Evolutionary conservation across 768 basidiomycete species (phyloP), one percentile per base, ranked within the genome.

Genomic region (Kwoniella sp.): DNA sequence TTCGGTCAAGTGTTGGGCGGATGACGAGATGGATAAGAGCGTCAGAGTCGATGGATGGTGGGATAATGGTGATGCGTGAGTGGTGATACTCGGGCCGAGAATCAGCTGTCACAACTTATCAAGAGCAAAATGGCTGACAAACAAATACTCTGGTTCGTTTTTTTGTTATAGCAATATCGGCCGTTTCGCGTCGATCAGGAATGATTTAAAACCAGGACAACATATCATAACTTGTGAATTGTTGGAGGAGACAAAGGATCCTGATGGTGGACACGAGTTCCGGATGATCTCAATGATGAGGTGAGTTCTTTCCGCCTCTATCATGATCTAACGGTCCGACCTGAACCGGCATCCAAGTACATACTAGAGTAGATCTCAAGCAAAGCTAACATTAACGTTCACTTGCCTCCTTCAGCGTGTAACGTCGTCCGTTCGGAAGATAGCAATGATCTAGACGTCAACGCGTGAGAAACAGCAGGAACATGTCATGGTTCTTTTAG

Each of bases 1-100:
- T 0, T 72, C 62, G 27, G 64, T 77, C 12, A 60, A 69, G 40
- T 79, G 78, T 51, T 78, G 77, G 77, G 67, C 70, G 40, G 77
- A 72, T 46, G 72, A 70, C 4, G 71, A 69, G 46, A 46, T 52
- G 48, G 59, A 73, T 22, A 46, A 59, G 21, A 53, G 61, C 7
- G 74, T 74, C 4, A 65, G 59, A 44, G 68, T 75, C 1, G 69
- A 67, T 15, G 78, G 78, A 2, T 78, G 60, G 33, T 79, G 78
- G 78, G 70, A 76, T 25, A 74, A 75, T 48, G 73, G 67, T 7
- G 61, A 70, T 52, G 61, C 55, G 77, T 76, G 60, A 67, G 77
- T 73, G 13, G 2, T n/a, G n/a, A n/a, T n/a, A n/a, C 40, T 2
- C n/a, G 27, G 21, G 24, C 33, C 33, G 33, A n/a, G n/a, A n/a